Evolutionary conservation across 2,329 filamentous ascomycete species (phyloP).

Genomic region (Talaromyces rugulosus): DNA sequence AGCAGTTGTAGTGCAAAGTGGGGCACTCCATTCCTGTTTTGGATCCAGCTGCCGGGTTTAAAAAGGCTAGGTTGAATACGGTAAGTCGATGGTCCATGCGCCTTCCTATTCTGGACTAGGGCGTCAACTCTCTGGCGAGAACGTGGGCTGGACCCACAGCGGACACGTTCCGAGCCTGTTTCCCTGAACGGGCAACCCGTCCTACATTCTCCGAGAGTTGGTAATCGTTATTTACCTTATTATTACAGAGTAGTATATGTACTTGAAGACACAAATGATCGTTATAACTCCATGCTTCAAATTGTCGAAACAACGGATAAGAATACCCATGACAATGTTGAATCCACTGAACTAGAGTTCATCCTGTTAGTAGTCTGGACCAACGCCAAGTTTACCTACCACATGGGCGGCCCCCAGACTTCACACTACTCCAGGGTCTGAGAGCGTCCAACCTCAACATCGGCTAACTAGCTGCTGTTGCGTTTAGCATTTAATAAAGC

Average conservation of each 20-base stretch:
- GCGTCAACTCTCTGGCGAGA: background rate
- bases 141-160: conserved; percentile 4
- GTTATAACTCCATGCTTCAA: no score
- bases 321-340: no score
- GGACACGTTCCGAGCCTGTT: background rate
- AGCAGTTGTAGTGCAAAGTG: background rate
- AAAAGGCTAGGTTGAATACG: background rate
- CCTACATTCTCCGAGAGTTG: background rate
- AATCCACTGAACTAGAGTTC: no score
- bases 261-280: no score
- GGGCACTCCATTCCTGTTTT: background rate
- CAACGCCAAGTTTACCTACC: no score
- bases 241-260: no score
- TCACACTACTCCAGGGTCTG: background rate
- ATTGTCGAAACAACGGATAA: no score
- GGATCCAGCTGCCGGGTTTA: background rate
- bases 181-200: background rate
- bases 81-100: background rate
- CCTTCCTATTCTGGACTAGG: background rate
- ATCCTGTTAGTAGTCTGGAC: no score
- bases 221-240: background rate
- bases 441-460: background rate
- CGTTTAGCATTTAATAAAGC: background rate
- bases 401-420: background rate
- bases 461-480: no score